Evolutionary conservation across 805 yeast genomes (phyloP).

Genomic region (Blastobotrys attinorum): DNA sequence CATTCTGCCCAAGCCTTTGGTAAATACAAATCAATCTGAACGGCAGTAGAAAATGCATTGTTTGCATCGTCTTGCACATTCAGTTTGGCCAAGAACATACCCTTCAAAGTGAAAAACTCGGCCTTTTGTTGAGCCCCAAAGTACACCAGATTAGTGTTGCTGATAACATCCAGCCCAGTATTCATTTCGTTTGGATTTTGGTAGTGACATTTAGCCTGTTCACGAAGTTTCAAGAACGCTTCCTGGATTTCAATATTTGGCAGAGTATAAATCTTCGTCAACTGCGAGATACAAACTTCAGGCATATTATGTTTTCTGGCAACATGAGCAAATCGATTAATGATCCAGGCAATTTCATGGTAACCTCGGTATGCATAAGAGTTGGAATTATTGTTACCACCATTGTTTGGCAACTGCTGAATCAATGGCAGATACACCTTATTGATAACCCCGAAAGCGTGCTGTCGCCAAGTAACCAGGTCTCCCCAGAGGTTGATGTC

Average conservation of each 20-base stretch:
- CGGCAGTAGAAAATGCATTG: constrained; percentile 96
- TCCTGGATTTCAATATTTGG: constrained; percentile 98
- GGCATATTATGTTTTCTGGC: constrained; percentile 96
- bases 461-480: constrained; percentile 96
- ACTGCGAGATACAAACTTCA: constrained; percentile 88
- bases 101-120: constrained; percentile 93
- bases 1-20: constrained; percentile 99
- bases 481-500: constrained; percentile 98
- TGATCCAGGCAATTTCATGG: constrained; percentile 99
- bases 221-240: constrained; percentile 89
- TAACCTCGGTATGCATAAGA: constrained; percentile 96
- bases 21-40: constrained; percentile 84
- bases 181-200: constrained; percentile 84
- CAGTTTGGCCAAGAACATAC: constrained; percentile 91
- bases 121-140: constrained; percentile 98
- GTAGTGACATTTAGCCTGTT: constrained; percentile 96
- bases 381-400: constrained; percentile 46
- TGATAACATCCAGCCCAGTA: constrained; percentile 93
- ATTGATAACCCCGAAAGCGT: constrained; percentile 93
- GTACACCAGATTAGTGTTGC: constrained; percentile 91
- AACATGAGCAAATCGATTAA: constrained; percentile 95
- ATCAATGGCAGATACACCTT: constrained; percentile 89
- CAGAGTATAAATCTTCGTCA: constrained; percentile 86
- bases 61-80: constrained; percentile 92
- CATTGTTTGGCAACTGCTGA: constrained; percentile 66